Evolutionary conservation across 805 yeast species (phyloP).

Genomic region (Torulaspora maleeae): DNA sequence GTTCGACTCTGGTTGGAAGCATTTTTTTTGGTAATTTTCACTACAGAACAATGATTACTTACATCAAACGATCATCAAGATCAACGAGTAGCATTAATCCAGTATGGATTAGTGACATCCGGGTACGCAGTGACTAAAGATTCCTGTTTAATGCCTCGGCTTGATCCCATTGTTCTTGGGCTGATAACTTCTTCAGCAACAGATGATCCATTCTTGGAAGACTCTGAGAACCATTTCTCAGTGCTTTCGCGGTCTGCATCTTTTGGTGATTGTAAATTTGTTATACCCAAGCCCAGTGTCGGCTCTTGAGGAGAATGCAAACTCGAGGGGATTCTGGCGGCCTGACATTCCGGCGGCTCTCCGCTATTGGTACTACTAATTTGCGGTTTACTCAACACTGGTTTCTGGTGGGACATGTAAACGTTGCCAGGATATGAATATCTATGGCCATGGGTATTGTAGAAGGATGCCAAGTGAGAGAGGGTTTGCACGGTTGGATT

Average conservation of each 20-base stretch:
- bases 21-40: constrained; percentile 27
- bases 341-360: not conserved
- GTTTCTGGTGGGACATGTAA: constrained; percentile 8
- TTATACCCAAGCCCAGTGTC: not conserved
- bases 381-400: not conserved
- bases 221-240: constrained; percentile 1
- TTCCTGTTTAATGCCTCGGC: not conserved
- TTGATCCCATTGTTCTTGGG: not conserved
- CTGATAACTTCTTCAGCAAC: not conserved
- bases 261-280: constrained; percentile 1
- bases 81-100: constrained; percentile 6
- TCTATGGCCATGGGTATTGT: constrained; percentile 27
- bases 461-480: constrained; percentile 25
- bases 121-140: not conserved
- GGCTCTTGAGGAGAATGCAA: constrained; percentile 1
- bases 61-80: not conserved
- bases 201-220: not conserved
- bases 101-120: not conserved
- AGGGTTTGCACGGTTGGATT: constrained; percentile 26
- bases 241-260: not conserved
- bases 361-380: not conserved
- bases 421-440: constrained; percentile 25
- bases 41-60: no score
- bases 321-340: not conserved
- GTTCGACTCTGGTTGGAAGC: constrained; percentile 73